A percentile compares a stretch with the other conserved stretches of the same genome.
phyloP scores from a whole-genome alignment of 495 filamentous ascomycete species.

The Aspergillus nanangensis region DNA sequence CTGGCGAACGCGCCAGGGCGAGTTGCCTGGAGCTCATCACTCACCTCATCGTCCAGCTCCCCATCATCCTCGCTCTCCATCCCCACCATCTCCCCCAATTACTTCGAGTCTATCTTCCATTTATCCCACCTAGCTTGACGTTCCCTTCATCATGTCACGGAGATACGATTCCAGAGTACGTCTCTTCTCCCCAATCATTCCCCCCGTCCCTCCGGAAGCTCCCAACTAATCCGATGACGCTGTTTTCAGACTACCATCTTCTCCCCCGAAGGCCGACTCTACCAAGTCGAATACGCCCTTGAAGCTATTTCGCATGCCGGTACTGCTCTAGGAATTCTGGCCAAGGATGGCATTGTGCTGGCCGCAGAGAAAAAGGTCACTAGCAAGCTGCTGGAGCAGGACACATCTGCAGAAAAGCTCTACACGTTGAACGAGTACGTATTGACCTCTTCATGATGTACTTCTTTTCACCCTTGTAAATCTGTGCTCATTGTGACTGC shows the following conservation, averaged over 20 bases:
- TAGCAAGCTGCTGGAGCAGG: constrained; percentile 97
- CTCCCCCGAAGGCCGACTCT: constrained; percentile 95
- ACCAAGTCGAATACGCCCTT: constrained; percentile 98
- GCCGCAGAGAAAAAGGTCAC: constrained; percentile 99
- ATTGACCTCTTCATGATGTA: not conserved
- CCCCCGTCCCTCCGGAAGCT: constrained; percentile 27
- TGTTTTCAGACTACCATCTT: constrained; percentile 89
- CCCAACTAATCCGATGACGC: constrained; percentile 45
- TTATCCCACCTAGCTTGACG: too few relatives aligned
- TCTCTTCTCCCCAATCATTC: constrained; percentile 11
- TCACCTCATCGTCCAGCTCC: constrained; percentile 22
- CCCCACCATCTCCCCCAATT: constrained; percentile 18
- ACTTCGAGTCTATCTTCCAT: too few relatives aligned
- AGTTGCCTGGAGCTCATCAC: constrained; percentile 49
- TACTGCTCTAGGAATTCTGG: constrained; percentile 92
- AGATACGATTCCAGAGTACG: constrained; percentile 96
- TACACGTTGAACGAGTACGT: constrained; percentile 97
- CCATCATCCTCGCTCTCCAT: constrained; percentile 23
- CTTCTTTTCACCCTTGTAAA: not conserved
- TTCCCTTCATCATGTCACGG: constrained; percentile 87
- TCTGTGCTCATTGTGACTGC: constrained; percentile 15
- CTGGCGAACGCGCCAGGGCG: constrained; percentile 41
- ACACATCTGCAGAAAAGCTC: constrained; percentile 98
- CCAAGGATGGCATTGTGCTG: constrained; percentile 96
- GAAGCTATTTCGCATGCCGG: constrained; percentile 98